phyloP scores from a whole-genome alignment of 148 eudicot genomes.

The Rhododendron ferrugineum region DNA sequence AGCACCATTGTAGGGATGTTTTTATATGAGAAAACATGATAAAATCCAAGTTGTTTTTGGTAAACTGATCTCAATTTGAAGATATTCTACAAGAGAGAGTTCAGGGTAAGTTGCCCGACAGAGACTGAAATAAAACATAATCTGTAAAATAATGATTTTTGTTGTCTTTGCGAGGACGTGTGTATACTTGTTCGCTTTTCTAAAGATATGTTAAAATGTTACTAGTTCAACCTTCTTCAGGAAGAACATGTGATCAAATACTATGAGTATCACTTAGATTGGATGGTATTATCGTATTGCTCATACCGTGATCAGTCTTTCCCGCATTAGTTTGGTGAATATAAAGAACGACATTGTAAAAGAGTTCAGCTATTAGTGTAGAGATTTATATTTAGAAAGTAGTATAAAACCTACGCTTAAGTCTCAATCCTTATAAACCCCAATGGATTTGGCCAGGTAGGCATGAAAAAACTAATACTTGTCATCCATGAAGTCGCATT shows the following conservation, averaged over 20 bases:
- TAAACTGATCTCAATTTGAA: not conserved
- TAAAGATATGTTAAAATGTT: not conserved
- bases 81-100: not conserved
- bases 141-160: too few species aligned
- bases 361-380: not conserved
- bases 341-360: not conserved
- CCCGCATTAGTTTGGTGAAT: not conserved
- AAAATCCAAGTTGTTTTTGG: not conserved
- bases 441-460: not conserved
- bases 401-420: not conserved
- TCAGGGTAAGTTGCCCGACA: not conserved
- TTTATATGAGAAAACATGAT: not conserved
- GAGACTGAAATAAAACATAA: not conserved
- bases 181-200: not conserved
- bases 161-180: not conserved
- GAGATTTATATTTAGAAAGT: not conserved
- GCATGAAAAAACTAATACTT: too few species aligned
- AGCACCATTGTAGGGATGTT: constrained; percentile 8
- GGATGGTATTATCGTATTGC: not conserved
- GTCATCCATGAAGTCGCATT: not conserved
- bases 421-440: not conserved
- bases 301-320: not conserved
- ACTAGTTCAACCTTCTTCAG: not conserved
- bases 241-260: too few species aligned
- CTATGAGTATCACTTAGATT: not conserved